Evolutionary conservation across 2,329 filamentous ascomycete species (phyloP).

Genomic region (Ceratocystis cubensis): DNA sequence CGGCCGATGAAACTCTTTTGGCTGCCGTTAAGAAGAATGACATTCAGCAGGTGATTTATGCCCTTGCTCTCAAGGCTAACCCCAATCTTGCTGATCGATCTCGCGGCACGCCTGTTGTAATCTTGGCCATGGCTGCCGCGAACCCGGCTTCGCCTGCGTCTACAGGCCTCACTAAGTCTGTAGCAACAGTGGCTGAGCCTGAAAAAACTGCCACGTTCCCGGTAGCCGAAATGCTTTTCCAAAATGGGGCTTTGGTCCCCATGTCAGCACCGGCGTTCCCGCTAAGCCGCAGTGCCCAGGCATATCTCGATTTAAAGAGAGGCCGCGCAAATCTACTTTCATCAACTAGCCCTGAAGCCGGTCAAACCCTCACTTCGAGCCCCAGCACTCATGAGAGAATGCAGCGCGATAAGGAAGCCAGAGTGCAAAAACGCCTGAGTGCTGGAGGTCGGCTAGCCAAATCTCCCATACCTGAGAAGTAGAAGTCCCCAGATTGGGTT

Average conservation of each 20-base stretch:
- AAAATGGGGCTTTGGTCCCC: constrained; percentile 88
- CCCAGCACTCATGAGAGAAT: constrained; percentile 33
- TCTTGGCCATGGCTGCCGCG: constrained; percentile 79
- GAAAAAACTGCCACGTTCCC: constrained; percentile 60
- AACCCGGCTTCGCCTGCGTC: constrained; percentile 67
- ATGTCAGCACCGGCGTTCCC: constrained; percentile 64
- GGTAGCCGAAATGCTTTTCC: constrained; percentile 77
- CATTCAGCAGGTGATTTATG: constrained; percentile 84
- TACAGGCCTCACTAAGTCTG: constrained; percentile 32
- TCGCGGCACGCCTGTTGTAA: constrained; percentile 76
- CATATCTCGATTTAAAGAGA: constrained; percentile 73
- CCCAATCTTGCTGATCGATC: constrained; percentile 79
- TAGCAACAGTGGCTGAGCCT: constrained; percentile 29
- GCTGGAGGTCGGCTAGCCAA: constrained; percentile 60
- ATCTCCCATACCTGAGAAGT: constrained; percentile 50
- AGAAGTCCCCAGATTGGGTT: constrained; percentile 31
- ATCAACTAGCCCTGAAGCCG: constrained; percentile 31
- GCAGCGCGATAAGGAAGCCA: constrained; percentile 52
- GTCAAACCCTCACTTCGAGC: constrained; percentile 43
- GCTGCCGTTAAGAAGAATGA: constrained; percentile 95
- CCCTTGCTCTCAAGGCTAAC: constrained; percentile 72
- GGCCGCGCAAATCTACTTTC: constrained; percentile 34
- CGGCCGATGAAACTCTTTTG: constrained; percentile 75
- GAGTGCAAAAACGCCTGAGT: constrained; percentile 66
- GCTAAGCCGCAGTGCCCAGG: constrained; percentile 63